These are phyloP conservation scores for Sarocladiaceae sp. DNA, from an alignment of 2,329 filamentous ascomycete species.

Conservation along the genomic window DNA sequence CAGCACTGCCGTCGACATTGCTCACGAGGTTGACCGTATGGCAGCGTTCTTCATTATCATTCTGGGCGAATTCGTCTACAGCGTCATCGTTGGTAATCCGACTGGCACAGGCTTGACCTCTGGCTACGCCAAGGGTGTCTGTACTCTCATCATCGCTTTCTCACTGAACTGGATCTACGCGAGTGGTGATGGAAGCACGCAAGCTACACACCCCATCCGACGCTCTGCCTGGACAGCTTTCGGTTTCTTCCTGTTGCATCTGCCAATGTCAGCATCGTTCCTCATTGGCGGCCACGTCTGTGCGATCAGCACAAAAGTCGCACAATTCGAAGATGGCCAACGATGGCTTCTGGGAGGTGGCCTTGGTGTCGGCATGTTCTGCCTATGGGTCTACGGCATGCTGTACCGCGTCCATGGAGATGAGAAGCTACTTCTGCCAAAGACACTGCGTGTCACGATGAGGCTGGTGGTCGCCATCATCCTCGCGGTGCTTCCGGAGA, in stretches of 20 bases:
- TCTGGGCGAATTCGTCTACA: conserved; percentile 46
- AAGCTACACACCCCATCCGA: conserved; percentile 39
- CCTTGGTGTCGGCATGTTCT: conserved; percentile 39
- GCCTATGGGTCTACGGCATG: conserved; percentile 37
- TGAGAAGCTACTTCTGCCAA: conserved; percentile 27
- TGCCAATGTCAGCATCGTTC: conserved; percentile 40
- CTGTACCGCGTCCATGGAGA: conserved; percentile 23
- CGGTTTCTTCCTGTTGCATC: conserved; percentile 38
- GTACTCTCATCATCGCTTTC: conserved; percentile 44
- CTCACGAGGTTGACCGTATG: conserved; percentile 45
- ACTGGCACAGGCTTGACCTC: conserved; percentile 39
- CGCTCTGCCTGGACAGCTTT: conserved; percentile 39
- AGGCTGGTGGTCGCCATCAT: conserved; percentile 25
- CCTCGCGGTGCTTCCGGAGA: conserved; percentile 31
- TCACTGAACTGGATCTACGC: conserved; percentile 47
- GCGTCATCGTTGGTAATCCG: conserved; percentile 42
- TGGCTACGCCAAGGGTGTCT: conserved; percentile 40
- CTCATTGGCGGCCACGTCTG: conserved; percentile 43
- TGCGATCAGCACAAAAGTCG: conserved; percentile 32
- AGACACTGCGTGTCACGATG: conserved; percentile 26
- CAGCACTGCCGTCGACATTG: conserved; percentile 44
- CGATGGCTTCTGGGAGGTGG: conserved; percentile 44
- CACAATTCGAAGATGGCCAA: conserved; percentile 36
- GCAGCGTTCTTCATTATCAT: conserved; percentile 49
- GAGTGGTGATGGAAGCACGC: conserved; percentile 40